Percentiles rank a stretch among this genome's conserved stretches.
Evolutionary conservation across 306 rosid species (phyloP).

Genomic region (Citrullus mucosospermus): DNA sequence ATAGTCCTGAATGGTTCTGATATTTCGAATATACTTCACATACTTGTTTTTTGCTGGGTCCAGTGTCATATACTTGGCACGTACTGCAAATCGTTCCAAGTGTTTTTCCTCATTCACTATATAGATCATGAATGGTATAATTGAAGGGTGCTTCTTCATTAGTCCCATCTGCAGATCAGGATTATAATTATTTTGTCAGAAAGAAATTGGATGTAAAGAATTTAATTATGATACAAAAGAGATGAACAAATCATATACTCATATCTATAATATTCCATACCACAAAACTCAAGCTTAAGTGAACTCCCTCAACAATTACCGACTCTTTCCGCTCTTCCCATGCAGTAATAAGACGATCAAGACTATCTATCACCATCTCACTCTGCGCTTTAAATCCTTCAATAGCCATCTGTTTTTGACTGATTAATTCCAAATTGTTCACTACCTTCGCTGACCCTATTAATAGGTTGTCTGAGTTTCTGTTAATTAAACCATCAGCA

Average conservation of each 20-base stretch:
- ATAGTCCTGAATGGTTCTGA: constrained; percentile 92
- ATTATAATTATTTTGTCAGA: neutral
- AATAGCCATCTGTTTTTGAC: constrained; percentile 85
- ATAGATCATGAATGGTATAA: constrained; percentile 89
- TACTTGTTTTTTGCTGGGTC: constrained; percentile 94
- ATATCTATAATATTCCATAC: constrained; percentile 42
- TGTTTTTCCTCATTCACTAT: constrained; percentile 93
- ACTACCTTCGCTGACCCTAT: constrained; percentile 16
- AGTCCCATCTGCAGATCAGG: constrained; percentile 77
- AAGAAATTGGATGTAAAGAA: neutral
- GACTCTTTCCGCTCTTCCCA: constrained; percentile 98
- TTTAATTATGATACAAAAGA: neutral
- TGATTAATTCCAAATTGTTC: constrained; percentile 28
- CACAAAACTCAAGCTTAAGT: constrained; percentile 90
- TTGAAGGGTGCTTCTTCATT: constrained; percentile 94
- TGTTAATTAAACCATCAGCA: constrained; percentile 22
- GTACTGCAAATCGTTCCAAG: constrained; percentile 92
- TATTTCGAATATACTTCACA: constrained; percentile 90
- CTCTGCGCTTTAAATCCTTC: constrained; percentile 98
- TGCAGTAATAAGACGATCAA: constrained; percentile 86
- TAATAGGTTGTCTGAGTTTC: constrained; percentile 29
- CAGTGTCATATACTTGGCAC: constrained; percentile 95
- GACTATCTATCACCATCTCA: constrained; percentile 99
- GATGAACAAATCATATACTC: constrained; percentile 4
- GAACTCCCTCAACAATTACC: constrained; percentile 96